Evolutionary conservation across 805 yeast genomes (phyloP).

Genomic region (Lachancea sp.): DNA sequence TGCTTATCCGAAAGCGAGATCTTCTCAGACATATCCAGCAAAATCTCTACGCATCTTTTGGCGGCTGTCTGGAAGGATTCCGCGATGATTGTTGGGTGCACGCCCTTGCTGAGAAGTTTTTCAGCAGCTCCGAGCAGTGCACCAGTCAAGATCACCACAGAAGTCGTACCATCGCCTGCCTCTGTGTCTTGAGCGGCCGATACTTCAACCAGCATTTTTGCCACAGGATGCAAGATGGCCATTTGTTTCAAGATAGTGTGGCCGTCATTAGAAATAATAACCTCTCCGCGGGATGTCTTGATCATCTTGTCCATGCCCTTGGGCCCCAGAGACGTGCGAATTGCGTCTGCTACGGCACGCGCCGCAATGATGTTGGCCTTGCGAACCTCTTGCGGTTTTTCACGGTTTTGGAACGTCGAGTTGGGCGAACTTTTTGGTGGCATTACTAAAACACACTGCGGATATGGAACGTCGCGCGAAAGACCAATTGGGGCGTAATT

Average conservation of each 20-base stretch:
- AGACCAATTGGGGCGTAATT: slow-evolving; percentile 2
- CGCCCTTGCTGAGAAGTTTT: slow-evolving; percentile 76
- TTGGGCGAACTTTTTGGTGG: slow-evolving; percentile 48
- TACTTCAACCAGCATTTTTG: slow-evolving; percentile 94
- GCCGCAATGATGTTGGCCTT: slow-evolving; percentile 86
- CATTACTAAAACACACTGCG: slow-evolving; percentile 10
- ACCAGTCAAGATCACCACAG: slow-evolving; percentile 94
- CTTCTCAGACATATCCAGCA: slow-evolving; percentile 77
- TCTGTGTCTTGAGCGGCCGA: slow-evolving; percentile 97
- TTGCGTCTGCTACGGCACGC: slow-evolving; percentile 90
- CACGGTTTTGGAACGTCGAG: slow-evolving; percentile 87
- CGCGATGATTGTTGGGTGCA: slow-evolving; percentile 92
- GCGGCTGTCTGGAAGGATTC: slow-evolving; percentile 92
- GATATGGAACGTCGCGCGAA: not conserved
- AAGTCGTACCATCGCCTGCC: slow-evolving; percentile 99
- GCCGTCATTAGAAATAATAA: slow-evolving; percentile 95
- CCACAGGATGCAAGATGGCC: slow-evolving; percentile 99
- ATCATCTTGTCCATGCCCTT: slow-evolving; percentile 99
- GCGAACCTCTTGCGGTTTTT: slow-evolving; percentile 92
- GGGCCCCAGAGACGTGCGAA: slow-evolving; percentile 93
- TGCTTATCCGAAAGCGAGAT: slow-evolving; percentile 77
- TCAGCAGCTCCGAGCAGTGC: slow-evolving; percentile 94
- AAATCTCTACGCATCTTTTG: slow-evolving; percentile 67
- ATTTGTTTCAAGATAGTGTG: slow-evolving; percentile 94
- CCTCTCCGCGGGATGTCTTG: slow-evolving; percentile 86